Evolutionary conservation across 345 rosid genomes (phyloP), one percentile per base, ranked within the genome.

Genomic region (Trapa incisa): DNA sequence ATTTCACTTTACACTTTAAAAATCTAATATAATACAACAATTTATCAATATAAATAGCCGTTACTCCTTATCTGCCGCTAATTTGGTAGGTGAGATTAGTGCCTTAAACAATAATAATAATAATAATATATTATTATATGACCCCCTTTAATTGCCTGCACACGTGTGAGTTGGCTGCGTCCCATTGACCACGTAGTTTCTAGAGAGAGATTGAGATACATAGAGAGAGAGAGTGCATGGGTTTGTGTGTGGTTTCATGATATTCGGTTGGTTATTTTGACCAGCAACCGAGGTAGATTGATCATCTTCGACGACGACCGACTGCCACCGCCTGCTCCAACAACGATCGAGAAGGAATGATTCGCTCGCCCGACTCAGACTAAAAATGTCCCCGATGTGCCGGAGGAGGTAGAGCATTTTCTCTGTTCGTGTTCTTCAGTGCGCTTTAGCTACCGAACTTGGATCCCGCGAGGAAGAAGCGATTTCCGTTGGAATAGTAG

Each of bases 101-200:
- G 29, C 29, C 29, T 22, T 22, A 22, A 22, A 22, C 29, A 22
- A 22, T 22, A 22, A 22, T 22, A 22, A 22, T 22, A 22, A 22
- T 22, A 22, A 22, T 22, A 22, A 37, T 0, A 38, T 6, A 32
- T 8, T 15, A 17, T 4, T 53, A 2, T 9, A 53, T 17, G 22
- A 64, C 22, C 32, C 32, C 45, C 17, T 32, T 38, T 29, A 64
- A 64, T 64, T 37, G 47, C 33, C 47, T 64, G 47, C 33, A 62
- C 41, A 64, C 10, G 6, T 29, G 15, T 10, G 65, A 17, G 22
- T 37, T 45, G 9, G 0, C 11, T 7, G 48, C 12, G 13, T 45
- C 11, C 48, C 65, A 37, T 62, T 62, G 65, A 62, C 65, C 65
- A 62, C 65, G 36, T 15, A 3, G 3, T 63, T 36, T 63, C 65